Base-by-base conservation (phyloP, 805 yeast species). In the Ogataea pilisensis region DNA sequence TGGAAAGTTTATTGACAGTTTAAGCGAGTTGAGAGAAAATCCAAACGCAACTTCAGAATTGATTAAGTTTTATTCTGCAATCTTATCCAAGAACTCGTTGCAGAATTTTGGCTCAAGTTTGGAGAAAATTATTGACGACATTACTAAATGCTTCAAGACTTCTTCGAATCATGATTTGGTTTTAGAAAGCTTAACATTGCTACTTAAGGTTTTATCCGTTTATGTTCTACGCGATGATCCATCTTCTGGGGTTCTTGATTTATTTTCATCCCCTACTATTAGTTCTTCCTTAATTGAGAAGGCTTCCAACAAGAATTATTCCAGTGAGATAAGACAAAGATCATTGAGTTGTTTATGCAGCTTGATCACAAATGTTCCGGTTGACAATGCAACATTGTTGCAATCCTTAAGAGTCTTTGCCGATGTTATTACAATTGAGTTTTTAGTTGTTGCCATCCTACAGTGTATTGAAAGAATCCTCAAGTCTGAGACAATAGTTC, bases 31-130 rank as follows among this genome's bases (percentile, higher is more conserved):
- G 24, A 48, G 57, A 27, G 54, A 57, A 12, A 34, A 42, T 13
- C 30, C 49, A 13, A 50, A 55, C 39, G 38, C 57, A 16, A 61
- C 59, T 12, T 45, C 63, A 22, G 71, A 65, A 16, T 44, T 63
- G 19, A 43, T 66, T 35, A 66, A 53, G 39, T 65, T 70, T 37
- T 69, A 68, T 40, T 54, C 65, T 2, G 50, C 63, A 1, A 42
- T 68, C 1, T 42, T 70, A n/a, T 37, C 45, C 5, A 54, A 56
- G 9, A 67, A 65, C 42, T 47, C 60, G 4, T 38, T 69, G 26
- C 39, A 53, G 19, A 54, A 45, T 31, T 58, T 69, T 39, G 70
- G 64, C 1, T 26, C 50, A 17, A 60, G 61, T 28, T 45, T 62
- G 12, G n/a, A 30, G 2, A 38, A 29, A 13, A 38, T 63, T 3